Conservation (phyloP, 768 basidiomycete genomes). For the Podaxis sp. region DNA sequence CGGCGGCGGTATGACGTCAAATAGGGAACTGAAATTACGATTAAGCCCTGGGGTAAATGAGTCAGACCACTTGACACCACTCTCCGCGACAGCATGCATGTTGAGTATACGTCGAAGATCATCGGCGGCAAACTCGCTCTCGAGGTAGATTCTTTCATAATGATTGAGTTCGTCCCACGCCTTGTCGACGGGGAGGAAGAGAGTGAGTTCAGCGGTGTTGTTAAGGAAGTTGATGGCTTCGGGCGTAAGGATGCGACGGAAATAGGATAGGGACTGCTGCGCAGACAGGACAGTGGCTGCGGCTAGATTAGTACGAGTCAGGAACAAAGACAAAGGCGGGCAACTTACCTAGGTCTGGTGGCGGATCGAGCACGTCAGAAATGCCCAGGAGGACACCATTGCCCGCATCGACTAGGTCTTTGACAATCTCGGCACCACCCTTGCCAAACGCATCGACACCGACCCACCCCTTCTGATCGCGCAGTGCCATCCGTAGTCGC, state of each 20-base stretch:
- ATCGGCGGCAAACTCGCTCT: conserved; percentile 81
- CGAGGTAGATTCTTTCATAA: conserved; percentile 84
- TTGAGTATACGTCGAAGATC: conserved; percentile 79
- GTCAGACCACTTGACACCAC: conserved; percentile 66
- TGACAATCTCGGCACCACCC: conserved; percentile 69
- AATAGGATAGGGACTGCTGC: conserved; percentile 67
- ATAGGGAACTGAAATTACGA: conserved; percentile 41
- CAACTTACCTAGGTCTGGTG: conserved; percentile 68
- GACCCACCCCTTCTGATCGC: conserved; percentile 50
- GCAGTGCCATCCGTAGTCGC: conserved; percentile 62
- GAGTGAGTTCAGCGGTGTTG: conserved; percentile 69
- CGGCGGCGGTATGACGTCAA: neutral
- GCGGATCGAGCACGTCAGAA: conserved; percentile 70
- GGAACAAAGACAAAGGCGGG: neutral
- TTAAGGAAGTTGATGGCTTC: conserved; percentile 60
- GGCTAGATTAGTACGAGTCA: conserved; percentile 11
- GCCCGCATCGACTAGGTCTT: conserved; percentile 51
- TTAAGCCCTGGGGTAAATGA: conserved; percentile 52
- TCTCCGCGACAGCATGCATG: conserved; percentile 67
- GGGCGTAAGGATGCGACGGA: conserved; percentile 68
- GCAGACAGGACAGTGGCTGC: conserved; percentile 61
- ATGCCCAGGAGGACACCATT: conserved; percentile 85
- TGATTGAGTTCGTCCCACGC: conserved; percentile 81
- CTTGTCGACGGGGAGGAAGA: conserved; percentile 85
- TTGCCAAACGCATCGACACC: conserved; percentile 79